Evolutionary conservation across 768 basidiomycete species (phyloP).

Genomic region (Wakefieldia striispora): DNA sequence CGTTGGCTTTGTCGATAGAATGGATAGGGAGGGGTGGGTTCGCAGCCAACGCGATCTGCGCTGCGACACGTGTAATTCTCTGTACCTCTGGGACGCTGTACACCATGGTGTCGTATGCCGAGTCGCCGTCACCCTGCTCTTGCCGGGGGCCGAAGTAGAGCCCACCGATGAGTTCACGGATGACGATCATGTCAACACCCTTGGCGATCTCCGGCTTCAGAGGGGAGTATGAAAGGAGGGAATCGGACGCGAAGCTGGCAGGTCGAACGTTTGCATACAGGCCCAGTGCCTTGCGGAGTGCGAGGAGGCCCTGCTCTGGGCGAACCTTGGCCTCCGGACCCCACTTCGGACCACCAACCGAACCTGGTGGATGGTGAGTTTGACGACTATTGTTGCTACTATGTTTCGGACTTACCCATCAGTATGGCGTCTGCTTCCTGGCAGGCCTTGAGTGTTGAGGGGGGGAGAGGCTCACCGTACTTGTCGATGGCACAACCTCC

Average conservation of each 20-base stretch:
- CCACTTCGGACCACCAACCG: slow-evolving; percentile 99
- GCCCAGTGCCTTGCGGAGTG: slow-evolving; percentile 87
- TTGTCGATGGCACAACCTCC: slow-evolving; percentile 94
- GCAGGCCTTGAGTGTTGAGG: slow-evolving; percentile 83
- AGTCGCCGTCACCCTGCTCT: slow-evolving; percentile 71
- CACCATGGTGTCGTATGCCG: slow-evolving; percentile 90
- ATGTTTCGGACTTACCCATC: slow-evolving; percentile 64
- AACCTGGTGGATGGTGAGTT: slow-evolving; percentile 51
- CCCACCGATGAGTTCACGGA: slow-evolving; percentile 96
- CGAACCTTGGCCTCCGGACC: slow-evolving; percentile 84
- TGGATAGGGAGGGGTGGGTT: slow-evolving; percentile 87
- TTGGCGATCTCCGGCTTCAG: slow-evolving; percentile 78
- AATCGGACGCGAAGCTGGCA: slow-evolving; percentile 90
- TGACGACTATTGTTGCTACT: not conserved
- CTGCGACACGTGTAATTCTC: slow-evolving; percentile 94
- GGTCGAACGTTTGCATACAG: slow-evolving; percentile 99
- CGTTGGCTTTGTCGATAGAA: slow-evolving; percentile 98
- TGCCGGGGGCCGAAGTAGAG: slow-evolving; percentile 93
- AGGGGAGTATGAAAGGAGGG: slow-evolving; percentile 85
- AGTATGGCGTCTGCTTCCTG: slow-evolving; percentile 93
- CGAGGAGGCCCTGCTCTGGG: slow-evolving; percentile 88
- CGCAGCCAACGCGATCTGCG: slow-evolving; percentile 79
- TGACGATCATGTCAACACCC: slow-evolving; percentile 88
- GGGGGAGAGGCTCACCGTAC: slow-evolving; percentile 80
- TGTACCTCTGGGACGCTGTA: slow-evolving; percentile 92